phyloP scores from a whole-genome alignment of 306 rosid genomes.

The Carpinus fangiana region DNA sequence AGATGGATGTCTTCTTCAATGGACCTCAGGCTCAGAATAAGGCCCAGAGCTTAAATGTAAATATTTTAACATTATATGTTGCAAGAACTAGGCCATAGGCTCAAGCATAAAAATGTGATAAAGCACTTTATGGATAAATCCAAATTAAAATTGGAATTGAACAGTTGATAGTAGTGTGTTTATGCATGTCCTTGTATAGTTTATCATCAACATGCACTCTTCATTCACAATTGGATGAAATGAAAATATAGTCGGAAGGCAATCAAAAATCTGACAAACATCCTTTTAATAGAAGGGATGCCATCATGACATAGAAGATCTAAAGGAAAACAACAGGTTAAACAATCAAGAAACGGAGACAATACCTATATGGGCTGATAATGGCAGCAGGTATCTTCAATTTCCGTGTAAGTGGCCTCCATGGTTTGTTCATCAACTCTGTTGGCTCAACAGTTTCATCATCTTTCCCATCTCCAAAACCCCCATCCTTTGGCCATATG shows the following conservation, averaged over 20 bases:
- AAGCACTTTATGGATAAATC: neutral
- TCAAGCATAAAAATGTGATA: neutral
- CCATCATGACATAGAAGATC: neutral
- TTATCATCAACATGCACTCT: neutral
- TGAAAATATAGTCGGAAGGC: neutral
- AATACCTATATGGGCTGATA: constrained; percentile 87
- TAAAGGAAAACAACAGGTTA: neutral
- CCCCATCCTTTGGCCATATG: constrained; percentile 91
- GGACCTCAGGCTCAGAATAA: neutral
- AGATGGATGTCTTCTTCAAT: neutral
- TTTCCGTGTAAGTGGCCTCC: constrained; percentile 93
- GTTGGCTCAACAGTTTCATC: constrained; percentile 60
- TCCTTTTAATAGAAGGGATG: neutral
- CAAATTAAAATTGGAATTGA: neutral
- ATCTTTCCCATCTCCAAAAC: constrained; percentile 58
- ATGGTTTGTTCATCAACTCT: constrained; percentile 73
- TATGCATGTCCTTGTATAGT: neutral
- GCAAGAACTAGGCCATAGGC: neutral
- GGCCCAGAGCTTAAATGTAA: neutral
- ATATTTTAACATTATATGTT: neutral
- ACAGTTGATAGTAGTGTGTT: neutral
- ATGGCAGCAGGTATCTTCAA: constrained; percentile 91
- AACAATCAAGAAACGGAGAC: neutral
- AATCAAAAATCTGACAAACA: neutral
- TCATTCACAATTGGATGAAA: neutral